These are phyloP conservation scores for Candida easanensis DNA, from an alignment of 805 yeast species.

Conservation along the genomic window DNA sequence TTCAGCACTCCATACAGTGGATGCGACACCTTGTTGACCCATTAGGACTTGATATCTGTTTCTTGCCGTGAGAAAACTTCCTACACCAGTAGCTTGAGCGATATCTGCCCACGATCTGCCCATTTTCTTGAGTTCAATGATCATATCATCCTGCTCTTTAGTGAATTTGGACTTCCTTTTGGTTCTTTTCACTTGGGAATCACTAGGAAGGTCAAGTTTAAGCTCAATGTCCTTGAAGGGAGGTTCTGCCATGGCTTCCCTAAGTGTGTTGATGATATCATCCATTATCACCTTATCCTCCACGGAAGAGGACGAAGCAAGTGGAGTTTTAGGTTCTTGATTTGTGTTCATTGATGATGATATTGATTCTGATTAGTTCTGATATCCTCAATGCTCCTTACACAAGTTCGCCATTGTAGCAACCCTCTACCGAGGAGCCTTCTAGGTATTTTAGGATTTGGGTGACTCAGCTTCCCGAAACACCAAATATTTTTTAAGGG, in stretches of 20 bases:
- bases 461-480: too few relatives aligned
- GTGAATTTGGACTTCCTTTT: constrained; percentile 69
- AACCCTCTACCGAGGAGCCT: too few relatives aligned
- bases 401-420: too few relatives aligned
- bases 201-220: constrained; percentile 40
- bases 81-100: constrained; percentile 61
- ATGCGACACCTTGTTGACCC: constrained; percentile 80
- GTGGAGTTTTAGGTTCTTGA: not conserved
- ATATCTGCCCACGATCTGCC: constrained; percentile 76
- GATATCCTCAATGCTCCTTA: too few relatives aligned
- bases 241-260: constrained; percentile 15
- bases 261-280: constrained; percentile 11
- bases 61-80: constrained; percentile 68
- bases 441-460: too few relatives aligned
- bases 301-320: not conserved
- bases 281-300: constrained; percentile 1
- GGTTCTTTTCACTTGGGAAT: constrained; percentile 45
- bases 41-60: constrained; percentile 77
- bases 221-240: constrained; percentile 28
- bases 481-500: too few relatives aligned
- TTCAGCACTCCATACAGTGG: constrained; percentile 57
- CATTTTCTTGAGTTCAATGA: constrained; percentile 54
- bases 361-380: too few relatives aligned
- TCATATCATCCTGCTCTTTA: constrained; percentile 63
- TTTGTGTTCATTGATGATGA: too few relatives aligned